Conservation (phyloP, 805 yeast genomes). For the Lipomyces anomalus region DNA sequence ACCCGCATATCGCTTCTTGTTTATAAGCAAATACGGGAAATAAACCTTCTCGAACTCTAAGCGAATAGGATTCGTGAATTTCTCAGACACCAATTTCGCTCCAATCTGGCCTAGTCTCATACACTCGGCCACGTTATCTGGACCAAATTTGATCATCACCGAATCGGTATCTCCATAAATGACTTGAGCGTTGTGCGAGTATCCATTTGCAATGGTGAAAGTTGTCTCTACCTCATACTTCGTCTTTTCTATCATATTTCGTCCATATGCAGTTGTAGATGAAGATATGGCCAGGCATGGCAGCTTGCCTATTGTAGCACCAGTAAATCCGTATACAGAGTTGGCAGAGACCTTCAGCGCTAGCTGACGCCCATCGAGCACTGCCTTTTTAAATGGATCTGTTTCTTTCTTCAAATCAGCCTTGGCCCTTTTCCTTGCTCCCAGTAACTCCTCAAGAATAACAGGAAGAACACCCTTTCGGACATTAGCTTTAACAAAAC, state of each 20-base stretch:
- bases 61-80: conserved; percentile 80
- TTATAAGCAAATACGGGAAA: conserved; percentile 87
- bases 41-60: conserved; percentile 95
- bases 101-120: conserved; percentile 94
- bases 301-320: conserved; percentile 95
- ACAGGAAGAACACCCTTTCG: conserved; percentile 89
- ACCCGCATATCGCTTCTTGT: conserved; percentile 96
- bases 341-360: conserved; percentile 96
- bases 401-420: conserved; percentile 84
- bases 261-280: conserved; percentile 90
- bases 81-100: conserved; percentile 74
- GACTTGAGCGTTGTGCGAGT: conserved; percentile 77
- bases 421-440: conserved; percentile 92
- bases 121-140: conserved; percentile 67
- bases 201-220: conserved; percentile 78
- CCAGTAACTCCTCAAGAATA: conserved; percentile 76
- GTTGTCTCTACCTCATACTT: conserved; percentile 76
- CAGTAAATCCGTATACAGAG: conserved; percentile 98
- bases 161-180: conserved; percentile 99
- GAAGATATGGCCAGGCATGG: conserved; percentile 97
- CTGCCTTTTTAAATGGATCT: conserved; percentile 90
- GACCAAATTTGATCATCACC: conserved; percentile 97
- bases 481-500: conserved; percentile 62
- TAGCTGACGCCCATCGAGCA: conserved; percentile 92
- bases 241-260: conserved; percentile 93